phyloP scores from a whole-genome alignment of 78 protist species.

The Cavenderia fasciculata region DNA sequence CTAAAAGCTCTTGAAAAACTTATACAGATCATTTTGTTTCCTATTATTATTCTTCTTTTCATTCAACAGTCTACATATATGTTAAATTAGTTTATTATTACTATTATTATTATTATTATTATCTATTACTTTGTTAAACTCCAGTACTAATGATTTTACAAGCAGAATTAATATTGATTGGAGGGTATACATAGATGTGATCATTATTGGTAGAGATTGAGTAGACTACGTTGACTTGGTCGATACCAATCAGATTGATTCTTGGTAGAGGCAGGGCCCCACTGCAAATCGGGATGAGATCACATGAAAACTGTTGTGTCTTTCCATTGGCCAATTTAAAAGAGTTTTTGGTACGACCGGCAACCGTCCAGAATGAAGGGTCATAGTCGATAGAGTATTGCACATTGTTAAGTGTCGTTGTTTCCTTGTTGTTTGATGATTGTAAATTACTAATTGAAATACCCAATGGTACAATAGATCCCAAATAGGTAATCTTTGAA shows the following conservation, averaged over 20 bases:
- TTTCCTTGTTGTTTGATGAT: neutral
- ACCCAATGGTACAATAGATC: slow-evolving; percentile 30
- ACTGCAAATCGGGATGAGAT: slow-evolving; percentile 30
- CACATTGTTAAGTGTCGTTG: neutral
- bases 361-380: slow-evolving; percentile 28
- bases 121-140: no score
- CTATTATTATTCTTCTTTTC: no score
- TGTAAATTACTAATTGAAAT: slow-evolving; percentile 36
- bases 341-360: slow-evolving; percentile 28
- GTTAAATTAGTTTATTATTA: no score
- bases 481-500: neutral
- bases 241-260: slow-evolving; percentile 10
- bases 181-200: slow-evolving; percentile 36
- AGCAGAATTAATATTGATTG: slow-evolving; percentile 19
- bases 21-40: no score
- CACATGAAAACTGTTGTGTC: neutral
- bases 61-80: no score
- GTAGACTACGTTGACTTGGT: neutral
- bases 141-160: no score
- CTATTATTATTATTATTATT: no score
- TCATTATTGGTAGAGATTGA: slow-evolving; percentile 6
- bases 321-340: slow-evolving; percentile 17
- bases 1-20: no score
- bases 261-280: slow-evolving; percentile 43
- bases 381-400: slow-evolving; percentile 20